These are phyloP conservation scores for Apiotrichum sp. DNA, from an alignment of 1,284 basidiomycete genomes.

Conservation along the genomic window DNA sequence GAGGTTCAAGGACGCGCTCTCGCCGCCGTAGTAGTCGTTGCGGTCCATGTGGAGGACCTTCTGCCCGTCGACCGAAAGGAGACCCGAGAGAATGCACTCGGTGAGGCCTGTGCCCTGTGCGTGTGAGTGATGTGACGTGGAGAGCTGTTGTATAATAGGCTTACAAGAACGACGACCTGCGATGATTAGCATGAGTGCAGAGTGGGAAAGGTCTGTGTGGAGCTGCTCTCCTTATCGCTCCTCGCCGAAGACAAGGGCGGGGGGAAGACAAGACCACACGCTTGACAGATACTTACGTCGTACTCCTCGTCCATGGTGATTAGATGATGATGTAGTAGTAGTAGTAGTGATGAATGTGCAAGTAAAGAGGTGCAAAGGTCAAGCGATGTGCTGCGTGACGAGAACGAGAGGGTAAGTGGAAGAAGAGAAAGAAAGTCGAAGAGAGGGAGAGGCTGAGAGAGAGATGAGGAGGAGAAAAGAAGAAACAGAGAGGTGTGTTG, in stretches of 20 bases:
- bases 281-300: constrained; percentile 40
- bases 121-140: not conserved
- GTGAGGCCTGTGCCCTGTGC: constrained; percentile 81
- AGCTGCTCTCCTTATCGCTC: too few relatives aligned
- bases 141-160: constrained; percentile 6
- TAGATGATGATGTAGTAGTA: constrained; percentile 14
- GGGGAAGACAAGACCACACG: too few relatives aligned
- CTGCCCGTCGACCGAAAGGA: constrained; percentile 97
- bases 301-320: constrained; percentile 48
- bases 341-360: not conserved
- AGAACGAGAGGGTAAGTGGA: not conserved
- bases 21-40: constrained; percentile 98
- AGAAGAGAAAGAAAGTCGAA: not conserved
- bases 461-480: not conserved
- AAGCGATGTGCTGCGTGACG: too few relatives aligned
- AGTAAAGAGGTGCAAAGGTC: not conserved
- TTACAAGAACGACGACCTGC: constrained; percentile 75
- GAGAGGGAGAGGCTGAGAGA: constrained; percentile 1
- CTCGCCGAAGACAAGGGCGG: too few relatives aligned
- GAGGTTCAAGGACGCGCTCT: constrained; percentile 93
- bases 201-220: too few relatives aligned
- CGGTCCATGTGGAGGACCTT: constrained; percentile 99
- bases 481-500: not conserved
- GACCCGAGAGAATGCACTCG: constrained; percentile 94
- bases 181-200: constrained; percentile 5